Percentiles rank a stretch among this genome's conserved stretches.
Evolutionary conservation across 164 flowering plant species (phyloP).

Genomic region (Vitis rotundifolia): DNA sequence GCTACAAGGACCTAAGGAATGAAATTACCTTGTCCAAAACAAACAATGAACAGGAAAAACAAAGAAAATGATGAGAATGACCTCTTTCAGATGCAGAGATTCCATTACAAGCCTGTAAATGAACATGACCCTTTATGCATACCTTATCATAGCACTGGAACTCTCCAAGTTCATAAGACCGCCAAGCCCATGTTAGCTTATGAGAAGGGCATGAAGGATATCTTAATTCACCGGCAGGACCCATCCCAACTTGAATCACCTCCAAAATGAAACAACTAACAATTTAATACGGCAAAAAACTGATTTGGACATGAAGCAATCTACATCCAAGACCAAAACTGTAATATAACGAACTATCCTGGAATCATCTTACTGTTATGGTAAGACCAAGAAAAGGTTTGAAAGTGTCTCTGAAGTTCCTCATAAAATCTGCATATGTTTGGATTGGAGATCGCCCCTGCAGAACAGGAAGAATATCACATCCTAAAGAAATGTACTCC

Average conservation of each 20-base stretch:
- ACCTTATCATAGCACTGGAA: constrained; percentile 87
- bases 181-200: constrained; percentile 41
- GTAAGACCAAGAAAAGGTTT: constrained; percentile 45
- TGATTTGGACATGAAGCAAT: neutral
- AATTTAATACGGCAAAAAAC: constrained; percentile 3
- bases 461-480: constrained; percentile 65
- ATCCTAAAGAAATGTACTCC: constrained; percentile 73
- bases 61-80: too few relatives aligned
- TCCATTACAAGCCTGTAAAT: neutral
- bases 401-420: constrained; percentile 61
- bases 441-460: constrained; percentile 69
- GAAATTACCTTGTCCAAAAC: neutral
- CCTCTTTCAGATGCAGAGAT: neutral
- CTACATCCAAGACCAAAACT: neutral
- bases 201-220: constrained; percentile 62
- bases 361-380: constrained; percentile 43
- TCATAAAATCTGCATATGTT: constrained; percentile 71
- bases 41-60: neutral
- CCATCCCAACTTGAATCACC: constrained; percentile 81
- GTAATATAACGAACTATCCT: neutral
- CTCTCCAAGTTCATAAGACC: constrained; percentile 55
- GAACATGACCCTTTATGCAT: constrained; percentile 3
- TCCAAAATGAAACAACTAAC: constrained; percentile 20
- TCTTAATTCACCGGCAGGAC: constrained; percentile 78
- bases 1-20: neutral